Base-by-base conservation (phyloP, 163 green algal species). In the Chlorella variabilis region DNA sequence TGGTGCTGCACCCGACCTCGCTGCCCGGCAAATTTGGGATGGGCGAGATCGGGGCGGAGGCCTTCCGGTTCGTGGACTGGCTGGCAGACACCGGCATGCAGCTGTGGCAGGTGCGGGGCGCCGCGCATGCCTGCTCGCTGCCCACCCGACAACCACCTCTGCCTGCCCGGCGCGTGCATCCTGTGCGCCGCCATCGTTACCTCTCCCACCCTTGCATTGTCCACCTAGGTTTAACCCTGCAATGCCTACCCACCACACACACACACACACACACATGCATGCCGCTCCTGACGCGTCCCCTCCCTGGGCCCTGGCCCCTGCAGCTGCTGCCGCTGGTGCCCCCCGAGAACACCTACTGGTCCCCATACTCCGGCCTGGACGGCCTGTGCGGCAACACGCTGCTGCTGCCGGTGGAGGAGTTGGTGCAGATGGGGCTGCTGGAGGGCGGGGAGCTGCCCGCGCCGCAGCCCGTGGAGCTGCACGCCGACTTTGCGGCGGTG, bases 301-400 rank as follows among this genome's bases (percentile, higher is more conserved):
- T 31, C 45, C 9, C 33, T 13, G 42, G 20, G 29, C 49, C 21
- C 39, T 33, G n/a, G 0, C 23, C 17, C 17, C 33, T 23, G 76
- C 94, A 98, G 90, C 86, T 99, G 71, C 91, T 99, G 76, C 97
- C 97, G 0, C 87, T 99, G 41, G 96, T 98, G 39, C 96, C 96
- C 0, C 97, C 97, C 13, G 97, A 98, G 84, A 87, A 87, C 0
- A 91, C 93, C 80, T 98, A 93, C 87, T 98, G 94, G 91, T 98
- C 92, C 5, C 97, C 97, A 11, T 99, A 99, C 90, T 92, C 89
- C 5, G 85, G 87, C n/a, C 75, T 91, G 80, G 92, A 97, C 73
- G 93, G 92, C 11, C 88, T 94, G 62, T 98, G 93, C 83, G 97
- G 97, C 70, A 98, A 97, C 89, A 93, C 93, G 4, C 90, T 99